These are phyloP conservation scores for Zizania palustris DNA, from an alignment of 202 grass and related monocot genomes.

Conservation along the genomic window DNA sequence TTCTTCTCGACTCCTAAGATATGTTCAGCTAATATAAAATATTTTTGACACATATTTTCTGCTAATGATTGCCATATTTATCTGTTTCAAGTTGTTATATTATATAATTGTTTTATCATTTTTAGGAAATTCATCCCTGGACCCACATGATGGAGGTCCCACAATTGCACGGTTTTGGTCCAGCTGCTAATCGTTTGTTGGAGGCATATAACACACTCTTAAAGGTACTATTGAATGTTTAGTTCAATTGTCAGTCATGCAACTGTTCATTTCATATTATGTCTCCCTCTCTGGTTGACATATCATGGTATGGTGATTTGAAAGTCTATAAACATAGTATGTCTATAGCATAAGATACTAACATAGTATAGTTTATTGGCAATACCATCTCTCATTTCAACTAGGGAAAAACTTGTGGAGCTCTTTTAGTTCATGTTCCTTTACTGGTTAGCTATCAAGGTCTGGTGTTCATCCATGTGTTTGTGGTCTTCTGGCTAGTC, in stretches of 20 bases:
- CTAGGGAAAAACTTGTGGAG: background rate
- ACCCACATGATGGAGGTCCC: slow-evolving; percentile 99
- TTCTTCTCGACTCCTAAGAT: background rate
- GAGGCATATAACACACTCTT: slow-evolving; percentile 95
- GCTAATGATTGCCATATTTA: slow-evolving; percentile 7
- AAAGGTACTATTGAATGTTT: slow-evolving; percentile 57
- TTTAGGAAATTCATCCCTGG: slow-evolving; percentile 98
- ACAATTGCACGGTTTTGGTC: slow-evolving; percentile 96
- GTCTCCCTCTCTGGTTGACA: background rate
- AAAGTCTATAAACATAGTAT: slow-evolving; percentile 7
- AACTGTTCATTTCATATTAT: slow-evolving; percentile 19
- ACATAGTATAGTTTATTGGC: slow-evolving; percentile 16
- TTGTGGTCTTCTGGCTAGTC: background rate
- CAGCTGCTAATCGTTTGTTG: slow-evolving; percentile 90
- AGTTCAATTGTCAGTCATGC: background rate
- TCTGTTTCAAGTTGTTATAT: slow-evolving; percentile 15
- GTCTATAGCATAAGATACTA: slow-evolving; percentile 7
- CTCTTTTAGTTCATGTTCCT: slow-evolving; percentile 8
- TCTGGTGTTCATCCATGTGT: background rate
- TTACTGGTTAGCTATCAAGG: background rate
- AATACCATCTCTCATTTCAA: background rate
- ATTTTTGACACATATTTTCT: slow-evolving; percentile 7
- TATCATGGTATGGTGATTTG: background rate
- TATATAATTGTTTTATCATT: slow-evolving; percentile 8
- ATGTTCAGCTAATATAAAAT: background rate